A percentile compares a stretch with the other conserved stretches of the same genome.
Evolutionary conservation across 768 basidiomycete species (phyloP).

Genomic region (Podaxis mareebaensis): DNA sequence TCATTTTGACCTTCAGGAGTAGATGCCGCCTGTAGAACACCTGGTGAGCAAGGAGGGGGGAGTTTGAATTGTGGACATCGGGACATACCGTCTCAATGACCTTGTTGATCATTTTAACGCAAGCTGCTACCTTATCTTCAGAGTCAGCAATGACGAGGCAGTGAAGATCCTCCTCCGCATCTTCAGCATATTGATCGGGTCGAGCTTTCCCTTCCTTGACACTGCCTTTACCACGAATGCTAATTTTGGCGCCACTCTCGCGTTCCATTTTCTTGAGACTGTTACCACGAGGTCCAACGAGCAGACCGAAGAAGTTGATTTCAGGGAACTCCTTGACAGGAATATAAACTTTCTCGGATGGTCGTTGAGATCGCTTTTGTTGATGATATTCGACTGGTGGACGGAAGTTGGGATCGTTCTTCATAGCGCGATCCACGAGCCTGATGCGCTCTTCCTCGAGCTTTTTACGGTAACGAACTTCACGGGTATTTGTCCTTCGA

Average conservation of each 20-base stretch:
- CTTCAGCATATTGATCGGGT: slow-evolving; percentile 91
- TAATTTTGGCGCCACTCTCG: slow-evolving; percentile 97
- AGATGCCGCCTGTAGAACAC: slow-evolving; percentile 78
- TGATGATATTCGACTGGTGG: slow-evolving; percentile 97
- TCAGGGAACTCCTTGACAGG: slow-evolving; percentile 99
- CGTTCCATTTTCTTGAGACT: slow-evolving; percentile 99
- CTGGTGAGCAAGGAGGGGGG: slow-evolving; percentile 1
- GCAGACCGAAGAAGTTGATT: slow-evolving; percentile 98
- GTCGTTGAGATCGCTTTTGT: slow-evolving; percentile 89
- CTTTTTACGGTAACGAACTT: slow-evolving; percentile 97
- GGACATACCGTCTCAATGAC: slow-evolving; percentile 93
- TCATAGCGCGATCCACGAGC: slow-evolving; percentile 95
- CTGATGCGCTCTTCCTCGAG: slow-evolving; percentile 89
- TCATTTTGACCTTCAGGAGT: slow-evolving; percentile 99
- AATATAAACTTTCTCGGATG: slow-evolving; percentile 98
- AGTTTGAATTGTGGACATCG: background rate
- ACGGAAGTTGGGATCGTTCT: slow-evolving; percentile 96
- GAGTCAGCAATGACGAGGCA: slow-evolving; percentile 93
- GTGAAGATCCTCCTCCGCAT: slow-evolving; percentile 98
- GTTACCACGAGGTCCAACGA: slow-evolving; percentile 98
- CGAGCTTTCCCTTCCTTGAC: slow-evolving; percentile 98
- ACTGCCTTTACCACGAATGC: slow-evolving; percentile 96
- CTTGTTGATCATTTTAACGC: slow-evolving; percentile 94
- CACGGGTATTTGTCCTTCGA: slow-evolving; percentile 96
- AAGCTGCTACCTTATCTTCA: slow-evolving; percentile 87